Evolutionary conservation across 1,139 yeast genomes (phyloP), one percentile per base, ranked within the genome.

Genomic region (Wickerhamomyces sp.): DNA sequence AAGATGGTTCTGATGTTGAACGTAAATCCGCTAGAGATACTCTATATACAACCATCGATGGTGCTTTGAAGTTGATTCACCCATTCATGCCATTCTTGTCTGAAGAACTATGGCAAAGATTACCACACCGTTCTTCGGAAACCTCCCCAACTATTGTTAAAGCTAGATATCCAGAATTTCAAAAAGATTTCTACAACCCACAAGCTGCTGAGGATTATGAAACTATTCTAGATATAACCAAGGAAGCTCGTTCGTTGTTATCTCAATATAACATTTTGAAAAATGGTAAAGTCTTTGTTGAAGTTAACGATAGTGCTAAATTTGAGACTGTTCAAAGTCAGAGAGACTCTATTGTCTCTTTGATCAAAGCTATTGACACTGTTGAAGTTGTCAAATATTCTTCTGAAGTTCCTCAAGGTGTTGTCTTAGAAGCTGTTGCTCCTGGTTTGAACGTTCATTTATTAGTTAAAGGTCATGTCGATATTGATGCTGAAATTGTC

Each of bases 101-200:
- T 37, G 98, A 92, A 68, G 98, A 92, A 72, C 78, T 92, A 85
- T 92, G 97, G 97, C 98, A 92, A 70, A 87, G 97, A 68, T 71
- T 92, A 58, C 97, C 98, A 53, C 83, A 87, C 59, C 81, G 97
- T 61, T 77, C 78, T 17, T 70, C 80, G 39, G 96, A 87, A 57
- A 63, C 64, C 15, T 70, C 86, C 19, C 69, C 67, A 37, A 76
- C 96, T n/a, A 87, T 92, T 59, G 79, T 80, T 41, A 77, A 78
- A 58, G 95, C 97, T 34, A 56, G 71, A 40, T 92, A 81, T 68
- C 98, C 98, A 43, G 74, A 67, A 42, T 85, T 72, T 63, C 69
- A 69, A 41, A 56, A 69, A 37, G 75, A 75, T 45, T 84, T 77
- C 51, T 80, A 78, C 58, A 79, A 89, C 56, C 68, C 60, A 32